phyloP scores from a whole-genome alignment of 2,329 filamentous ascomycete genomes.

The Metarhizium album region DNA sequence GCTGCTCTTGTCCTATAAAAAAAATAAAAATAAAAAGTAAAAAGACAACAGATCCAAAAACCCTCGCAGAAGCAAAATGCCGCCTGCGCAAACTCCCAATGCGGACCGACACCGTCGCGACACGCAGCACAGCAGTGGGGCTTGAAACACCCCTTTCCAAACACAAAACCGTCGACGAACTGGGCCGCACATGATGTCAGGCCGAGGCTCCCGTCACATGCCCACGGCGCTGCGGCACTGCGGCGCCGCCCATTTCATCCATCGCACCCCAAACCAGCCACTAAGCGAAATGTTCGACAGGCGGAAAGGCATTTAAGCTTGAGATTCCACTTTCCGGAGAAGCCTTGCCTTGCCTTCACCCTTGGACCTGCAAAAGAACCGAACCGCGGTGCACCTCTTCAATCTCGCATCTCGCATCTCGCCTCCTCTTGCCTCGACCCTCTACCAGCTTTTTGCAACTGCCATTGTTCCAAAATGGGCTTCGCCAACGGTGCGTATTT shows the following conservation, averaged over 20 bases:
- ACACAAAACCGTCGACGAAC: too few species aligned
- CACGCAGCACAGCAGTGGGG: too few species aligned
- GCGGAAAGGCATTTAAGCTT: background rate
- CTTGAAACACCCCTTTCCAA: too few species aligned
- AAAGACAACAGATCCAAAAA: too few species aligned
- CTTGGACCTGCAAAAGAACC: background rate
- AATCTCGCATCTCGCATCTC: background rate
- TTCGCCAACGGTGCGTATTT: conserved; percentile 52
- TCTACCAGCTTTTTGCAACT: background rate
- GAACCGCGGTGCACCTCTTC: too few species aligned
- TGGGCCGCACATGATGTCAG: conserved; percentile 8
- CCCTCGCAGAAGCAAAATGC: background rate
- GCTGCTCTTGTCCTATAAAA: too few species aligned
- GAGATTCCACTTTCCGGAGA: background rate
- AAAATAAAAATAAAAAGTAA: too few species aligned
- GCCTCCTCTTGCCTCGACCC: background rate
- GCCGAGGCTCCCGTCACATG: conserved; percentile 7
- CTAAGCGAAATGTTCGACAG: background rate
- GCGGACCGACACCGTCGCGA: too few species aligned
- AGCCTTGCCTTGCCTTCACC: background rate
- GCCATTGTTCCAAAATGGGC: conserved; percentile 43
- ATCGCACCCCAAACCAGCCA: background rate
- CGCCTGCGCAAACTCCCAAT: too few species aligned
- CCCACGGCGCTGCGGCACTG: background rate
- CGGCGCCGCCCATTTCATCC: background rate